Percentiles rank a stretch among this genome's conserved stretches.
These are phyloP conservation scores for Hypoxylon intermedium DNA, from an alignment of 495 filamentous ascomycete genomes.

Conservation along the genomic window DNA sequence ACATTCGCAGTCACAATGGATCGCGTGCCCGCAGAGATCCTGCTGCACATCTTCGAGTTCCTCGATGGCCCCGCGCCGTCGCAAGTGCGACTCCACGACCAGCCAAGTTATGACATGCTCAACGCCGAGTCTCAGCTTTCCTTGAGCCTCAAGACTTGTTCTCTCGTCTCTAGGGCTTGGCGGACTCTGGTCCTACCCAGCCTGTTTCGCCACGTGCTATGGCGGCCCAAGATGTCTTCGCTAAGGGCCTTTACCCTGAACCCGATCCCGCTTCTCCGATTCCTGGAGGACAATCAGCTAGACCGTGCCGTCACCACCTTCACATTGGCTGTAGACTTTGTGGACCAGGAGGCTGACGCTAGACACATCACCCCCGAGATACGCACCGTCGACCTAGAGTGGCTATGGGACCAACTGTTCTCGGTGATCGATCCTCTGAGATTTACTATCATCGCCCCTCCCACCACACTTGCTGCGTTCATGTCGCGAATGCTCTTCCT, in stretches of 20 bases:
- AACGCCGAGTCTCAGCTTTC: constrained; percentile 18
- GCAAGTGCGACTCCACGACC: constrained; percentile 44
- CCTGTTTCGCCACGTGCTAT: constrained; percentile 54
- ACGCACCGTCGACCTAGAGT: constrained; percentile 38
- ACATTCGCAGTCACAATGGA: constrained; percentile 42
- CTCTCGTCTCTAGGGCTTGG: constrained; percentile 53
- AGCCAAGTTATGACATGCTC: constrained; percentile 45
- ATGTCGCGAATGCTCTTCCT: constrained; percentile 48
- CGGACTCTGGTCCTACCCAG: constrained; percentile 43
- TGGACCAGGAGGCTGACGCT: constrained; percentile 19
- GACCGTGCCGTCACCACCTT: constrained; percentile 44
- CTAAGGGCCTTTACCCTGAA: constrained; percentile 36
- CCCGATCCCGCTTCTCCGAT: constrained; percentile 43
- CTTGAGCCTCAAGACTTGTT: constrained; percentile 47
- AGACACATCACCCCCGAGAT: constrained; percentile 35
- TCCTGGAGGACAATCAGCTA: constrained; percentile 42
- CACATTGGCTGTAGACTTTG: constrained; percentile 40
- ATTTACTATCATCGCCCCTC: constrained; percentile 52
- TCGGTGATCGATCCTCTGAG: constrained; percentile 48
- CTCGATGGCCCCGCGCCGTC: constrained; percentile 48
- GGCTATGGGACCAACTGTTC: constrained; percentile 57
- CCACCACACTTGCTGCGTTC: constrained; percentile 49
- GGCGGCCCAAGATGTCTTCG: constrained; percentile 40
- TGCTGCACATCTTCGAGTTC: constrained; percentile 48
- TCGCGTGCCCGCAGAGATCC: constrained; percentile 51